Conservation (phyloP, 352 stramenopile genomes). For the Phytophthora foliorum region DNA sequence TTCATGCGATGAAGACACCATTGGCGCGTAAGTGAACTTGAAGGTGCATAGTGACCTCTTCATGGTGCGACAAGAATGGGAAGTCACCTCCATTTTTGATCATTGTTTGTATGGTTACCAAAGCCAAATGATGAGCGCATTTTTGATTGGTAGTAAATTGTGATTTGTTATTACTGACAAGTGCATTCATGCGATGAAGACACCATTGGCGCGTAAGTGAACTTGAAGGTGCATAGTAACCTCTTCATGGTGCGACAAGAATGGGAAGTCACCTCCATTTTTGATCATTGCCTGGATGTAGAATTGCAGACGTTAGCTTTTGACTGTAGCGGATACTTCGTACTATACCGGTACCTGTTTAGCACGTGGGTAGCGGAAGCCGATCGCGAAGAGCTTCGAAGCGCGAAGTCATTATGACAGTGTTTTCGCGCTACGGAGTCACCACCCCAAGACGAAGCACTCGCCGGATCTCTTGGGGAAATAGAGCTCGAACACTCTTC, state of each 20-base stretch:
- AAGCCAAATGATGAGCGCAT: slow-evolving; percentile 1
- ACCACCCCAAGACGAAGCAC: background rate
- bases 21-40: slow-evolving; percentile 77
- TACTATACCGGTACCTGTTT: slow-evolving; percentile 49
- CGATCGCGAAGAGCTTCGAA: too few species aligned
- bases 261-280: slow-evolving; percentile 72
- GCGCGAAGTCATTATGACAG: too few species aligned
- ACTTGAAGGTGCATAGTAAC: slow-evolving; percentile 84
- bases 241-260: slow-evolving; percentile 78
- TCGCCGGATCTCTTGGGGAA: background rate
- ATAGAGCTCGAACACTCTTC: background rate
- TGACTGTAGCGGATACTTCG: background rate
- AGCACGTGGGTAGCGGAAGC: slow-evolving; percentile 54
- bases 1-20: slow-evolving; percentile 54
- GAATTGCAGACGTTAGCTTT: background rate
- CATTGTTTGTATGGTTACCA: slow-evolving; percentile 44
- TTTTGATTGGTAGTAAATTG: slow-evolving; percentile 30
- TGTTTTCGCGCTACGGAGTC: too few species aligned
- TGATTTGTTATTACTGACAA: slow-evolving; percentile 24
- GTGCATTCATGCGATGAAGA: slow-evolving; percentile 47
- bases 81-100: slow-evolving; percentile 76
- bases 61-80: slow-evolving; percentile 77
- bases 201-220: slow-evolving; percentile 66
- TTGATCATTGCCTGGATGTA: slow-evolving; percentile 69
- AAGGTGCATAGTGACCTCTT: slow-evolving; percentile 82